Conservation (phyloP, 306 rosid species). For the Sindora glabra region DNA sequence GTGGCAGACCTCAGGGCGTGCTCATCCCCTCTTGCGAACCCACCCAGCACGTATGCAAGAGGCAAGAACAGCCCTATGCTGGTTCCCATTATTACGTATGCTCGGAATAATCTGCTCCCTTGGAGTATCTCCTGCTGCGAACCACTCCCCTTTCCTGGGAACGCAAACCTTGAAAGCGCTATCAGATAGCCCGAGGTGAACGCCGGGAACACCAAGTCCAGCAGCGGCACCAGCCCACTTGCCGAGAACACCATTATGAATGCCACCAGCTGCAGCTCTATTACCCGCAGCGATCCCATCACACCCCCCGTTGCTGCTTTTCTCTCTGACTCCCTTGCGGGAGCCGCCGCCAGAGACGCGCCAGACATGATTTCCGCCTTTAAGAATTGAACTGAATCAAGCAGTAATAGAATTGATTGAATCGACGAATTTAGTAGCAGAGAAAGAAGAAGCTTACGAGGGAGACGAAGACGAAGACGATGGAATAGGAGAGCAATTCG, state of each 20-base stretch:
- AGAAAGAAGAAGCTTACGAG: too few relatives aligned
- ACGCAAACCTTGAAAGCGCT: slow-evolving; percentile 50
- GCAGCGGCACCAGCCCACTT: slow-evolving; percentile 73
- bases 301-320: slow-evolving; percentile 23
- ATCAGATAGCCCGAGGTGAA: slow-evolving; percentile 54
- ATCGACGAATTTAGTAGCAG: too few relatives aligned
- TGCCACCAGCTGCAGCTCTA: slow-evolving; percentile 83
- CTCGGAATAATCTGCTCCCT: slow-evolving; percentile 44
- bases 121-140: slow-evolving; percentile 35
- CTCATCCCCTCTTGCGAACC: slow-evolving; percentile 81
- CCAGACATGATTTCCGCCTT: too few relatives aligned
- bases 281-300: slow-evolving; percentile 72
- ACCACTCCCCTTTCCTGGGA: slow-evolving; percentile 33
- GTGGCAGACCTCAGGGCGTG: slow-evolving; percentile 77
- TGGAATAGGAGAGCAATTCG: too few relatives aligned
- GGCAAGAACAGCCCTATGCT: slow-evolving; percentile 70
- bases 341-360: slow-evolving; percentile 47
- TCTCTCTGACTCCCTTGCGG: slow-evolving; percentile 22
- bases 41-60: slow-evolving; percentile 73
- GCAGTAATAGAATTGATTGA: too few relatives aligned
- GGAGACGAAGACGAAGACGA: too few relatives aligned
- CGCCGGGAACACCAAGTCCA: slow-evolving; percentile 59
- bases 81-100: slow-evolving; percentile 61
- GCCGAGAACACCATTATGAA: slow-evolving; percentile 81
- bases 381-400: too few relatives aligned